Base-by-base conservation (phyloP, 177 flowering plant species). In the Telopea speciosissima region DNA sequence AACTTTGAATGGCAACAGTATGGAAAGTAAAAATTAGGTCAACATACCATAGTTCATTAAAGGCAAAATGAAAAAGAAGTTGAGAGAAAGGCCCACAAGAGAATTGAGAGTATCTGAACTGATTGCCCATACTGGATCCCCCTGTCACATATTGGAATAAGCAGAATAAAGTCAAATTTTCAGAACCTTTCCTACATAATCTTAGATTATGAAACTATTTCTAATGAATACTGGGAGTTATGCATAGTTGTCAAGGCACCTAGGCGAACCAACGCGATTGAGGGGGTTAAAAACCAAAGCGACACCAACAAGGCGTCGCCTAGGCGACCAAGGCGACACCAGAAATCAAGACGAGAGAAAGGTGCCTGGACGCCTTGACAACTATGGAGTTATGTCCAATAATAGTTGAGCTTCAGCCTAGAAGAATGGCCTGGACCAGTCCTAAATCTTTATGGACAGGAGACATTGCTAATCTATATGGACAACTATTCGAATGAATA, bases 101-200 rank as follows among this genome's bases (percentile, higher is more conserved):
- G 85, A 81, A 68, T 81, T 77, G 61, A 90, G 67, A 7, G 97
- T 95, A 14, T 90, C 89, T 8, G 87, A 68, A 81, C 88, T 90
- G 76, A 95, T 91, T 13, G 97, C 97, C 99, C 99, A 95, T 5
- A 90, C 97, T 19, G 99, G 99, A 85, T 92, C 99, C 60, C 99
- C 99, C 99, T 92, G 84, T 68, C 40, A 64, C 67, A 54, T 21
- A 54, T 49, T 5, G 59, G 59, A 54, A 16, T 5, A 17, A 54
- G 22, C 22, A n/a, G n/a, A n/a, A n/a, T n/a, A 71, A n/a, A 8
- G 42, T 42, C 54, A 66, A 58, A 45, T 24, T 36, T 61, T 60
- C 26, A 13, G 28, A 66, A n/a, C 17, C 22, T 58, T 49, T 54
- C 25, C n/a, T 64, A 31, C 67, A 64, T 1, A 31, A 21, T 8